Conservation (phyloP, 768 basidiomycete species). For the Boletus rubescentipes region DNA sequence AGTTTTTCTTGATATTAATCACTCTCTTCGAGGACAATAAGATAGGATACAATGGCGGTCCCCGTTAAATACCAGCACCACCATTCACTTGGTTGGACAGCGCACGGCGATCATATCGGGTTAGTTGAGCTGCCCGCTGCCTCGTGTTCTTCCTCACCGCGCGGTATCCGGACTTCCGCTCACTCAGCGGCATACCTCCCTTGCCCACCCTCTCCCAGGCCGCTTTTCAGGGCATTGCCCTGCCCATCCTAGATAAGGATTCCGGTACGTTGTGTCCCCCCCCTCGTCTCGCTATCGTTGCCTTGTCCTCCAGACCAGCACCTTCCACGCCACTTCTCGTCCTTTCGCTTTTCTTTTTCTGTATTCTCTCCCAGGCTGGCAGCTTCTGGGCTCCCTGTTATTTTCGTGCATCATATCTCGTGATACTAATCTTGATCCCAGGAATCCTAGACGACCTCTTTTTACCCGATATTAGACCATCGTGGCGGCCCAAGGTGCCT, state of each 20-base stretch:
- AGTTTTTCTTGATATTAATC: conserved; percentile 4
- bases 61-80: background rate
- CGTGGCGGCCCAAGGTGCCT: conserved; percentile 9
- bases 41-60: background rate
- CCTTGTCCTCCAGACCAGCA: too few relatives aligned
- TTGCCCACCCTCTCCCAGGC: background rate
- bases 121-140: conserved; percentile 2
- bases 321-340: background rate
- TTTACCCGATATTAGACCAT: conserved; percentile 4
- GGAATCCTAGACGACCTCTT: conserved; percentile 6
- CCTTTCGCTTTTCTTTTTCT: background rate
- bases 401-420: conserved; percentile 6
- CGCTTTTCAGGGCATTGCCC: conserved; percentile 1
- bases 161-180: conserved; percentile 5
- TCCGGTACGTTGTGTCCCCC: conserved; percentile 1
- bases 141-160: conserved; percentile 21
- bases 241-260: conserved; percentile 11
- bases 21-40: background rate
- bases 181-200: background rate
- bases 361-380: background rate
- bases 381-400: background rate
- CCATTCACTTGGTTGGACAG: too few relatives aligned
- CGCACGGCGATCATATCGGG: conserved; percentile 7
- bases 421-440: conserved; percentile 11
- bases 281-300: background rate